phyloP scores from a whole-genome alignment of 352 stramenopile species.

The Pythium rishiriense region DNA sequence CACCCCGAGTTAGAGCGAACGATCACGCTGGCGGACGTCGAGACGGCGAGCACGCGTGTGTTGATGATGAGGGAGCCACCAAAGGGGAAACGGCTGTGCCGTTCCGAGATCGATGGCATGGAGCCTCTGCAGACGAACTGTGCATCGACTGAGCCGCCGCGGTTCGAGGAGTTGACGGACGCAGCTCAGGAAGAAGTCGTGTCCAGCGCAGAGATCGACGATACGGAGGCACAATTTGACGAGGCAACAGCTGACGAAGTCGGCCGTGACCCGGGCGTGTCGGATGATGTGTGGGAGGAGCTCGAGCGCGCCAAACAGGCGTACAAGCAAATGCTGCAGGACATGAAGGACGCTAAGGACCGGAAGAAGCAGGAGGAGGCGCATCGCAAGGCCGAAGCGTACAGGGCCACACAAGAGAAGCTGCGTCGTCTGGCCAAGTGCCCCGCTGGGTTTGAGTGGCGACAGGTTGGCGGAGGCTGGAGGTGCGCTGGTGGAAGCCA shows the following conservation, averaged over 20 bases:
- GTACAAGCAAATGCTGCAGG: conserved; percentile 43
- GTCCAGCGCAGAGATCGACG: conserved; percentile 18
- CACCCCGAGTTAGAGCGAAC: conserved; percentile 46
- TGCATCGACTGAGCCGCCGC: conserved; percentile 6
- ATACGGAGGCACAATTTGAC: conserved; percentile 25
- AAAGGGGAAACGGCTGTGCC: conserved; percentile 30
- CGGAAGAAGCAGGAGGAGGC: conserved; percentile 36
- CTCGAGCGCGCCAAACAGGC: conserved; percentile 59
- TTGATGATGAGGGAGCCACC: conserved; percentile 45
- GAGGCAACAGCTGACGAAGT: conserved; percentile 16
- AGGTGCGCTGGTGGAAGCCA: conserved; percentile 78
- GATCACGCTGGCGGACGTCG: conserved; percentile 47
- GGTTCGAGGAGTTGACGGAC: neutral
- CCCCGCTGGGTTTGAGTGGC: conserved; percentile 67
- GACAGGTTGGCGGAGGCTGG: conserved; percentile 59
- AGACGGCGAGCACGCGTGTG: conserved; percentile 34
- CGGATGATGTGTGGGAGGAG: conserved; percentile 66
- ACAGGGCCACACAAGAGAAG: conserved; percentile 45
- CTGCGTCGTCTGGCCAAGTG: conserved; percentile 67
- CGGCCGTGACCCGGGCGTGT: conserved; percentile 52
- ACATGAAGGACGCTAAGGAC: conserved; percentile 33
- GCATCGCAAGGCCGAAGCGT: conserved; percentile 19
- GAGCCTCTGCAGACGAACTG: conserved; percentile 9
- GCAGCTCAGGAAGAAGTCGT: neutral
- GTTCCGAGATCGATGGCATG: conserved; percentile 7